Evolutionary conservation across 352 stramenopile genomes (phyloP), one percentile per base, ranked within the genome.

Genomic region (Pythium myriotylum): DNA sequence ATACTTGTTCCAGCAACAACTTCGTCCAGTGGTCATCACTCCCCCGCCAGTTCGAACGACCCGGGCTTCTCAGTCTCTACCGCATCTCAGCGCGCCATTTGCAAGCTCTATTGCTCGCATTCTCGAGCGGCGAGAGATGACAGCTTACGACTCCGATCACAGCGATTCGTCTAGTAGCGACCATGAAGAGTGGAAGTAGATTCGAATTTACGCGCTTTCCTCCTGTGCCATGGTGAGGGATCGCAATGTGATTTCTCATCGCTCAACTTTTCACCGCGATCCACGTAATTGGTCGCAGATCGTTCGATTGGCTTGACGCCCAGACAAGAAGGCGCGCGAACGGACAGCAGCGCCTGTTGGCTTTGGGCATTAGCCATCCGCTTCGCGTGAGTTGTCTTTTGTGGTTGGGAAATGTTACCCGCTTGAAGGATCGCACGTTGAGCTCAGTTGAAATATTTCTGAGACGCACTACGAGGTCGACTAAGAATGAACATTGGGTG

Each of bases 121-220:
- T 32, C 76, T 89, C 45, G 80, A 89, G 57, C 75, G 77, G 0
- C 73, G 80, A 19, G 47, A 67, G 7, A 59, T 81, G 33, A 86
- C 85, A 26, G 77, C 77, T 17, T 87, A 88, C 67, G 80, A 89
- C 26, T 88, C 76, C 3, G 80, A 89, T 52, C 54, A 74, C 5
- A 58, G 52, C 53, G 53, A 68, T 22, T 39, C 59, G 13, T 57
- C 60, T 17, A 43, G 41, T 32, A 41, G 33, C 33, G 43, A 62
- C 24, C 4, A 43, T 14, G 37, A 43, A 17, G 37, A 43, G 13
- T 64, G 56, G 56, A 64, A 56, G 26, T 64, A 35, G 47, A 64
- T 19, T 47, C 20, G 19, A 8, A n/a, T 43, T 17, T 56, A 56
- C 1, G n/a, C 33, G 45, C 22, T 4, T 41, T 27, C 47, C 47